Evolutionary conservation across 225 moss, liverwort and hornwort species (phyloP).

Genomic region (Sphagnum tenellum): DNA sequence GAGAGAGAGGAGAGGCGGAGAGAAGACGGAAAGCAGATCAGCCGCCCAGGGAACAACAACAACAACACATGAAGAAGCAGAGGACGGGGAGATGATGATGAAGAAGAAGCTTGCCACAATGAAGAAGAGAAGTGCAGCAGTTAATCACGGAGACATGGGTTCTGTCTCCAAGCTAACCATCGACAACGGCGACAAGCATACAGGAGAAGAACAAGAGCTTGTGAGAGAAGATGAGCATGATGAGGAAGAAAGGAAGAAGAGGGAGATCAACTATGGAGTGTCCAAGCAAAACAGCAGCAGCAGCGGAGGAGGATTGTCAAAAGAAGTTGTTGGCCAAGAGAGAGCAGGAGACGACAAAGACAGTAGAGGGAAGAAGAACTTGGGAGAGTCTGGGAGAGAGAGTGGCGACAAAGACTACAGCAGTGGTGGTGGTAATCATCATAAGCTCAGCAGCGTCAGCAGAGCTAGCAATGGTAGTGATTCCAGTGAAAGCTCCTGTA

Average conservation of each 20-base stretch:
- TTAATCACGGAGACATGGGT: too few species aligned
- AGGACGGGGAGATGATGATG: not conserved
- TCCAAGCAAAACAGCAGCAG: slow-evolving; percentile 7
- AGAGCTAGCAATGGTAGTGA: slow-evolving; percentile 23
- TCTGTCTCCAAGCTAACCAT: too few species aligned
- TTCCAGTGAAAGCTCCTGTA: too few species aligned
- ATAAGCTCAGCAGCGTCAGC: slow-evolving; percentile 45
- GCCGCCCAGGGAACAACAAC: not conserved
- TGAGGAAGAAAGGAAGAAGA: slow-evolving; percentile 1
- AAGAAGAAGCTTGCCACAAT: slow-evolving; percentile 1
- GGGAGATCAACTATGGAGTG: slow-evolving; percentile 1
- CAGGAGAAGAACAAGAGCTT: slow-evolving; percentile 4
- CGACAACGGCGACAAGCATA: too few species aligned
- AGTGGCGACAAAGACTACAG: slow-evolving; percentile 8
- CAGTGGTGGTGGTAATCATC: not conserved
- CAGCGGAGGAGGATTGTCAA: too few species aligned
- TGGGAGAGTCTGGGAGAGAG: slow-evolving; percentile 10
- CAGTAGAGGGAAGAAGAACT: slow-evolving; percentile 16
- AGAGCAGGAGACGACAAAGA: slow-evolving; percentile 6
- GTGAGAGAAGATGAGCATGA: slow-evolving; percentile 10
- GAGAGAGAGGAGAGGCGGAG: not conserved
- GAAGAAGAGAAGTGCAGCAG: too few species aligned
- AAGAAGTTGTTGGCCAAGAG: too few species aligned
- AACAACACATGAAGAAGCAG: slow-evolving; percentile 3
- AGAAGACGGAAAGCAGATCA: too few species aligned